phyloP scores from a whole-genome alignment of 148 eudicot species.

The Agrostemma githago region DNA sequence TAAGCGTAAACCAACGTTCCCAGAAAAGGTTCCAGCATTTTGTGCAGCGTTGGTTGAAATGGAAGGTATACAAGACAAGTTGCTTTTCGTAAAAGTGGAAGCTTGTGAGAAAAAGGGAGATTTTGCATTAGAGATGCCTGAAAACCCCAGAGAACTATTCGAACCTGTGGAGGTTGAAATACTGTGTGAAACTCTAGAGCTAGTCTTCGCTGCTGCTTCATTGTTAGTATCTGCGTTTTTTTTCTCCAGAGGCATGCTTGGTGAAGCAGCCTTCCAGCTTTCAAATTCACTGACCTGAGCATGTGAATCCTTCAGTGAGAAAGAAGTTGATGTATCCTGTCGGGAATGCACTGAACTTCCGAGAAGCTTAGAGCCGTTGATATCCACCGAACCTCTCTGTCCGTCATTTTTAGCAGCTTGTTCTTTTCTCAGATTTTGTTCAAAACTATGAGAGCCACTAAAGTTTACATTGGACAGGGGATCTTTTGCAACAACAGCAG shows the following conservation, averaged over 20 bases:
- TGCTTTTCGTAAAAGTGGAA: conserved; percentile 17
- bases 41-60: conserved; percentile 10
- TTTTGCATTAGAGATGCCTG: conserved; percentile 25
- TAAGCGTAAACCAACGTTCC: conserved; percentile 24
- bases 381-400: conserved; percentile 23
- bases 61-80: conserved; percentile 7
- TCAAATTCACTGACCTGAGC: conserved; percentile 21
- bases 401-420: conserved; percentile 19
- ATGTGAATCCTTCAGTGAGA: conserved; percentile 22
- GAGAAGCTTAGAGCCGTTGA: conserved; percentile 20
- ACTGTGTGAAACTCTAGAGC: conserved; percentile 23
- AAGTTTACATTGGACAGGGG: conserved; percentile 17
- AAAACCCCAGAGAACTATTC: conserved; percentile 11
- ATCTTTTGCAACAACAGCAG: conserved; percentile 21
- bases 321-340: conserved; percentile 24
- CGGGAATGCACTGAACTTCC: conserved; percentile 21
- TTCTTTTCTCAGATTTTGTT: conserved; percentile 20
- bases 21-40: conserved; percentile 26
- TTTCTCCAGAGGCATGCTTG: conserved; percentile 28
- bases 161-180: conserved; percentile 21
- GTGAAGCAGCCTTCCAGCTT: conserved; percentile 15
- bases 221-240: conserved; percentile 16
- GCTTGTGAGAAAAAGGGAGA: conserved; percentile 24
- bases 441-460: conserved; percentile 10
- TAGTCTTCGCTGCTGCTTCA: conserved; percentile 20